phyloP scores from a whole-genome alignment of 1,284 basidiomycete species.

The Sanghuangporus baumii region DNA sequence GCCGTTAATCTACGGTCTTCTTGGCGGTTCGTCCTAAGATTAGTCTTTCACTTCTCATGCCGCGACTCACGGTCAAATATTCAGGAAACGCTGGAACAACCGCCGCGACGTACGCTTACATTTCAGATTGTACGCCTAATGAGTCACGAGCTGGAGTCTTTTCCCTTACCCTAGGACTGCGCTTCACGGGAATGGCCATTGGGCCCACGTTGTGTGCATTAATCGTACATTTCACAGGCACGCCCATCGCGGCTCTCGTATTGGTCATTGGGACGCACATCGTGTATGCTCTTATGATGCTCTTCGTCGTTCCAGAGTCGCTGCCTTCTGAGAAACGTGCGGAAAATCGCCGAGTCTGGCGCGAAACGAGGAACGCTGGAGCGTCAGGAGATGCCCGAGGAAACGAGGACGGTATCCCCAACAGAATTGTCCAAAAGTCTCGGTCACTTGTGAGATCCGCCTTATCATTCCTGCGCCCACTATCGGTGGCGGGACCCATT shows the following conservation, averaged over 20 bases:
- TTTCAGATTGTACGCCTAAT: conserved; percentile 53
- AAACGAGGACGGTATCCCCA: not conserved
- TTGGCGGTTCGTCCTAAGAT: conserved; percentile 57
- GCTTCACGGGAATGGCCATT: conserved; percentile 61
- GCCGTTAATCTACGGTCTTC: conserved; percentile 64
- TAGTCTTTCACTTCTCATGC: not conserved
- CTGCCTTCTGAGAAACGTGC: conserved; percentile 33
- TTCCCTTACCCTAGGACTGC: conserved; percentile 55
- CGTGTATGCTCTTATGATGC: conserved; percentile 44
- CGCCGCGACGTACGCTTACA: conserved; percentile 55
- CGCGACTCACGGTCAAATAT: not conserved
- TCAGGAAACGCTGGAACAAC: conserved; percentile 44
- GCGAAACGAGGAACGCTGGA: conserved; percentile 28
- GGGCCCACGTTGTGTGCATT: conserved; percentile 71
- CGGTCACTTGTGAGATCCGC: not conserved
- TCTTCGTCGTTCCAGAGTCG: conserved; percentile 73
- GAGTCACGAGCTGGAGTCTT: conserved; percentile 53
- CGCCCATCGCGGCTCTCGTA: conserved; percentile 69
- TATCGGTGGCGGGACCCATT: conserved; percentile 8
- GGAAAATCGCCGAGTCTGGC: conserved; percentile 21
- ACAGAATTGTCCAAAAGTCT: not conserved
- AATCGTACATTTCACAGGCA: conserved; percentile 53
- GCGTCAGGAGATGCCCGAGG: not conserved
- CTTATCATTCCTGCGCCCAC: conserved; percentile 6
- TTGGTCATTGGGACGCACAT: conserved; percentile 43